These are phyloP conservation scores for Aspergillus neotritici DNA, from an alignment of 2,329 filamentous ascomycete genomes.

Conservation along the genomic window DNA sequence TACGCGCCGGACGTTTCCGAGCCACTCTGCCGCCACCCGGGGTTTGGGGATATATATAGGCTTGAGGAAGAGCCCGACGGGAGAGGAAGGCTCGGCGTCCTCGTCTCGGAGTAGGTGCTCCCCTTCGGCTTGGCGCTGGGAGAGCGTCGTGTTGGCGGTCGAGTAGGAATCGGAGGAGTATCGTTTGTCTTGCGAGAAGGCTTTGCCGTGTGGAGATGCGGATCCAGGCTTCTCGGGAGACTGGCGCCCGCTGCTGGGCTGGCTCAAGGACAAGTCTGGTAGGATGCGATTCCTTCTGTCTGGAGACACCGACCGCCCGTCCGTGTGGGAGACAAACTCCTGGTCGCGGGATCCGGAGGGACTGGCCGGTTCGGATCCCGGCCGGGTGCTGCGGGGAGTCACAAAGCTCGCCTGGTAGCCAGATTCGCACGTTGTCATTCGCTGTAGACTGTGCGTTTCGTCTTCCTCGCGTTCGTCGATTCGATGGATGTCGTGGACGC, in stretches of 20 bases:
- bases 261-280: slow-evolving; percentile 7
- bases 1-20: slow-evolving; percentile 62
- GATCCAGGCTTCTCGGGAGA: slow-evolving; percentile 21
- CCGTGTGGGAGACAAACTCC: slow-evolving; percentile 41
- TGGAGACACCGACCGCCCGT: slow-evolving; percentile 49
- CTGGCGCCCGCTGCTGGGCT: slow-evolving; percentile 19
- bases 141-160: slow-evolving; percentile 47
- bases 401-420: slow-evolving; percentile 25
- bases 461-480: slow-evolving; percentile 60
- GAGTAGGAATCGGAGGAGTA: slow-evolving; percentile 47
- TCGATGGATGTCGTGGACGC: slow-evolving; percentile 54
- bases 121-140: slow-evolving; percentile 47
- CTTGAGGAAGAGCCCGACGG: slow-evolving; percentile 25
- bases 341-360: not conserved
- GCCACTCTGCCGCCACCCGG: slow-evolving; percentile 60
- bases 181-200: slow-evolving; percentile 30
- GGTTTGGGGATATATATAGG: slow-evolving; percentile 19
- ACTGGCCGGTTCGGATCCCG: slow-evolving; percentile 15
- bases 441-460: slow-evolving; percentile 32
- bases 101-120: slow-evolving; percentile 46
- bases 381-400: slow-evolving; percentile 23
- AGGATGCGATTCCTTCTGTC: too few relatives aligned
- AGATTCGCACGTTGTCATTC: slow-evolving; percentile 4
- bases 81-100: slow-evolving; percentile 22
- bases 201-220: slow-evolving; percentile 17